A percentile compares a stretch with the other conserved stretches of the same genome.
Conservation (phyloP, 2,329 filamentous ascomycete genomes). For the Talaromyces sp. region DNA sequence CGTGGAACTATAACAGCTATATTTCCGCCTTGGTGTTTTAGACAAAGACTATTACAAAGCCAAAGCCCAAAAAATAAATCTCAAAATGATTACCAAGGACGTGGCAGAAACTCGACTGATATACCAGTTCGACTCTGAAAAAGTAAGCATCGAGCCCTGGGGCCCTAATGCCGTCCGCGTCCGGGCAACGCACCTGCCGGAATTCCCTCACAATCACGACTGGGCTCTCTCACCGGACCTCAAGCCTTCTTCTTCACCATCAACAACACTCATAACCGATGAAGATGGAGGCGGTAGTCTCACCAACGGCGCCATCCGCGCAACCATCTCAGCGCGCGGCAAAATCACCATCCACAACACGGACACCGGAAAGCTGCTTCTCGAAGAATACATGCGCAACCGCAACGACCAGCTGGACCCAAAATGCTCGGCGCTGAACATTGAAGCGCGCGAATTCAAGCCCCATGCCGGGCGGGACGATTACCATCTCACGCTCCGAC, state of each 20-base stretch:
- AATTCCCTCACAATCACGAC: conserved; percentile 28
- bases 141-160: conserved; percentile 37
- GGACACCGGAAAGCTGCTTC: conserved; percentile 35
- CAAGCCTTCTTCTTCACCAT: conserved; percentile 8
- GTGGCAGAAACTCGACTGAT: conserved; percentile 24
- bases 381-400: conserved; percentile 53
- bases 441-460: conserved; percentile 57
- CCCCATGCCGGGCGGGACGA: conserved; percentile 47
- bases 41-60: background rate
- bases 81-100: conserved; percentile 30
- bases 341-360: conserved; percentile 48
- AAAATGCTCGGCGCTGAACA: conserved; percentile 54
- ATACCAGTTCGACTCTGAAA: conserved; percentile 35
- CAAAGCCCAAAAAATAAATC: background rate
- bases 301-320: conserved; percentile 47
- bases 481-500: conserved; percentile 55
- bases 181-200: conserved; percentile 32
- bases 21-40: too few species aligned
- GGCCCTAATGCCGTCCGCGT: conserved; percentile 35
- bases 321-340: conserved; percentile 43
- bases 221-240: conserved; percentile 30
- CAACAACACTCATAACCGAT: conserved; percentile 8
- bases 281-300: conserved; percentile 28
- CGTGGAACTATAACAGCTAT: background rate
- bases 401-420: conserved; percentile 51